Conservation (phyloP, 2,329 filamentous ascomycete genomes). For the Emericellopsis atlantica region DNA sequence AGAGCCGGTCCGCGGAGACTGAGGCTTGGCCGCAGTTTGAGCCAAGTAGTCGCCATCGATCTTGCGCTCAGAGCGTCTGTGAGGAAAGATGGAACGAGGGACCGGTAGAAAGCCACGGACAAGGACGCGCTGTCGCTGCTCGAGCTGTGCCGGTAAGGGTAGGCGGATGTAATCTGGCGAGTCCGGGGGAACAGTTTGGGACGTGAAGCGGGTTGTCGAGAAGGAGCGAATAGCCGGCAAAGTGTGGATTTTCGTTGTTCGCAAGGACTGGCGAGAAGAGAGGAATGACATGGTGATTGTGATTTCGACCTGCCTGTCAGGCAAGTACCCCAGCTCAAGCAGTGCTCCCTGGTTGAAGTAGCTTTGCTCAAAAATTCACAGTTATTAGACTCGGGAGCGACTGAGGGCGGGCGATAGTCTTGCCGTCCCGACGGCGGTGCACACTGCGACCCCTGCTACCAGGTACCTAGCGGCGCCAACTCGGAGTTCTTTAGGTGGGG, state of each 20-base stretch:
- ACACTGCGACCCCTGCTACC: too few species aligned
- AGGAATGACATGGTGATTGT: neutral
- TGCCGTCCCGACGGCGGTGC: too few species aligned
- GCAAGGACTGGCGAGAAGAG: neutral
- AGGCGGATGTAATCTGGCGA: constrained; percentile 81
- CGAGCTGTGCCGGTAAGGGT: constrained; percentile 62
- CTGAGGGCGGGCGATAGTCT: too few species aligned
- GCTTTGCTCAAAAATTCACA: too few species aligned
- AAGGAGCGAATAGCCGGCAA: constrained; percentile 13
- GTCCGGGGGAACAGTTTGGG: constrained; percentile 61
- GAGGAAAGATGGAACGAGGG: constrained; percentile 67
- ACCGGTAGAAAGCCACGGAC: constrained; percentile 73
- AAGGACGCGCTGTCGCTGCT: constrained; percentile 28
- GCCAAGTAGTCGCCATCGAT: constrained; percentile 46
- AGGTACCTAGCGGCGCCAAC: too few species aligned
- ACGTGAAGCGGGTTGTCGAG: constrained; percentile 20
- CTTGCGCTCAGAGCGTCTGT: constrained; percentile 45
- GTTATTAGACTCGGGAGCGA: too few species aligned
- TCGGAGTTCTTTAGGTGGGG: too few species aligned
- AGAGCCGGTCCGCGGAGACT: constrained; percentile 7
- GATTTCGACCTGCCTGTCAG: neutral
- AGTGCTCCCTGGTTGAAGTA: too few species aligned
- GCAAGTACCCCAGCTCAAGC: too few species aligned
- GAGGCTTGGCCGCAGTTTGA: constrained; percentile 36
- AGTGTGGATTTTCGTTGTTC: neutral